Percentiles rank a stretch among this genome's conserved stretches.
Evolutionary conservation across 2,329 filamentous ascomycete genomes (phyloP).

Genomic region (Scolecobasidium constrictum): DNA sequence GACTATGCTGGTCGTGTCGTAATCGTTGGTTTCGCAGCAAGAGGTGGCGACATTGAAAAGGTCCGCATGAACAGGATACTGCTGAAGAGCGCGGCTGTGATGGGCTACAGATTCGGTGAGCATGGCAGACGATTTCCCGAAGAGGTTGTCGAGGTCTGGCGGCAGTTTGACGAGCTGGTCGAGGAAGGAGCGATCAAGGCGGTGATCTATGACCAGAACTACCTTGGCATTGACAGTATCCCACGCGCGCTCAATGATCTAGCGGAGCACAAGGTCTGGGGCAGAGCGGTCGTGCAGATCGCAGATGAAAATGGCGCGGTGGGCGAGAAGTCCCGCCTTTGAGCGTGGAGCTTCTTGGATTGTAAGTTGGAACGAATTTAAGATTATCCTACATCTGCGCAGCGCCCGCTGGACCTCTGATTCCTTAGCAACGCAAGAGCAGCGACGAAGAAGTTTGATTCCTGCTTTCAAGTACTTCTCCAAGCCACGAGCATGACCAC

Average conservation of each 20-base stretch:
- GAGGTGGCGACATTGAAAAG: constrained; percentile 41
- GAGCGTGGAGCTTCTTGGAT: too few species aligned
- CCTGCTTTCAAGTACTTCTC: too few species aligned
- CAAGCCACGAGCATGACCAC: too few species aligned
- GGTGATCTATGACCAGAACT: constrained; percentile 37
- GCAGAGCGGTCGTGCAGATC: constrained; percentile 41
- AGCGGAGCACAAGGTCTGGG: constrained; percentile 38
- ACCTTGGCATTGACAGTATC: constrained; percentile 39
- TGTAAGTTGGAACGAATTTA: too few species aligned
- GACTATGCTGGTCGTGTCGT: constrained; percentile 44
- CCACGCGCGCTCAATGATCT: constrained; percentile 41
- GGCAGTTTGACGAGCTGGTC: constrained; percentile 38
- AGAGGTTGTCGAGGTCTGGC: constrained; percentile 39
- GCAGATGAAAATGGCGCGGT: neutral
- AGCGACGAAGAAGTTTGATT: too few species aligned
- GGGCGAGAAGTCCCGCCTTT: too few species aligned
- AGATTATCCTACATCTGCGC: too few species aligned
- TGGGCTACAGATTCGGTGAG: constrained; percentile 48
- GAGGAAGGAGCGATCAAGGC: constrained; percentile 38
- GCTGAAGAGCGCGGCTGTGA: constrained; percentile 40
- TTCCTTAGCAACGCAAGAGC: too few species aligned
- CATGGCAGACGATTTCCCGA: constrained; percentile 39
- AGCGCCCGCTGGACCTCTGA: too few species aligned
- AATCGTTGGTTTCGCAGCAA: constrained; percentile 48
- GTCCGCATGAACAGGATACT: constrained; percentile 45